A percentile compares a stretch with the other conserved stretches of the same genome.
These are phyloP conservation scores for Solanum sejunctum DNA, from an alignment of 257 asterid genomes.

Conservation along the genomic window DNA sequence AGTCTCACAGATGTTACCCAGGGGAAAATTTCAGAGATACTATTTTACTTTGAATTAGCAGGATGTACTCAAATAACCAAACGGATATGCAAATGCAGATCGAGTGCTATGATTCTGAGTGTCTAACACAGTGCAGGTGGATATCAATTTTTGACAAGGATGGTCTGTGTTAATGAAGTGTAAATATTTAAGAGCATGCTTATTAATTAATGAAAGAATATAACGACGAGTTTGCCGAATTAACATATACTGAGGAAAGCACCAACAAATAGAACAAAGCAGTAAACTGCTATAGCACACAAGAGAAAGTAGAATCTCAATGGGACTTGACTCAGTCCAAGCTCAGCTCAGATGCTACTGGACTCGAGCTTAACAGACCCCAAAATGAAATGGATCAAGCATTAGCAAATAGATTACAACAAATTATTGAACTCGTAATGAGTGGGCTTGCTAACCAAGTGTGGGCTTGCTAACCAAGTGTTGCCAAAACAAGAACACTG, in stretches of 20 bases:
- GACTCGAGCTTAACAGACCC: background rate
- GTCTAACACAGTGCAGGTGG: background rate
- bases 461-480: background rate
- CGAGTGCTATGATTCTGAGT: background rate
- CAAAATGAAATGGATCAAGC: conserved; percentile 1
- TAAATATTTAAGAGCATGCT: background rate
- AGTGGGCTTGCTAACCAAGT: background rate
- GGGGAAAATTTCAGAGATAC: background rate
- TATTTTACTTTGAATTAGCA: background rate
- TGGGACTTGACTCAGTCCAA: background rate
- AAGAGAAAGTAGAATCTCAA: background rate
- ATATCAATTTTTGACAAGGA: background rate
- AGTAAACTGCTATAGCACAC: background rate
- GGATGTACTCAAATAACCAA: background rate
- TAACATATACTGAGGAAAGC: background rate
- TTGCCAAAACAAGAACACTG: background rate
- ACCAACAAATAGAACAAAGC: background rate
- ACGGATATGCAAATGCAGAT: background rate
- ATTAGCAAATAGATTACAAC: background rate
- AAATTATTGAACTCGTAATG: background rate
- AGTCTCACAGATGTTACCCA: background rate
- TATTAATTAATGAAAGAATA: background rate
- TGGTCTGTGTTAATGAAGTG: background rate
- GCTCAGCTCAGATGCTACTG: background rate
- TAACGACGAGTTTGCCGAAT: background rate